Evolutionary conservation across 768 basidiomycete species (phyloP).

Genomic region (Rhizopogon vesiculosus): DNA sequence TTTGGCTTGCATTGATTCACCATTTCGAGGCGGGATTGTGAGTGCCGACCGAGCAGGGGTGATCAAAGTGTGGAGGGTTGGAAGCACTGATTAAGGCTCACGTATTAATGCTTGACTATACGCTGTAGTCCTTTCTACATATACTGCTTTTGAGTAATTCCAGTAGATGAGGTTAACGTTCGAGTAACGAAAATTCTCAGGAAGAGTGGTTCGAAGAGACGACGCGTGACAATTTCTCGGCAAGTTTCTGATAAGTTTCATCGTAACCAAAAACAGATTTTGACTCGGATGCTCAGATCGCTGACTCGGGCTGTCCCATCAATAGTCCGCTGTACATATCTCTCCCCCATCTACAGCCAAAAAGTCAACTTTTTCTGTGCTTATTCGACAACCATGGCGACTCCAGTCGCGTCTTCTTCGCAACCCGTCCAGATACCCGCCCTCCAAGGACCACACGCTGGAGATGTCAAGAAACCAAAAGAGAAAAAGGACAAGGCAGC

Average conservation of each 20-base stretch:
- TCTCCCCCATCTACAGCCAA: slow-evolving; percentile 4
- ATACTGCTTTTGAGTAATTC: neutral
- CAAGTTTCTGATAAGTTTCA: slow-evolving; percentile 7
- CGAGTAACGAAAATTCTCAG: neutral
- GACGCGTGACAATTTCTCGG: slow-evolving; percentile 19
- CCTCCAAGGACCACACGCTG: slow-evolving; percentile 38
- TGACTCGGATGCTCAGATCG: slow-evolving; percentile 29
- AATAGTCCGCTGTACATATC: slow-evolving; percentile 19
- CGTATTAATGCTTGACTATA: neutral
- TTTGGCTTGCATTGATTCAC: slow-evolving; percentile 83
- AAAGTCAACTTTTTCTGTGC: slow-evolving; percentile 9
- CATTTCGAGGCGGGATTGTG: slow-evolving; percentile 89
- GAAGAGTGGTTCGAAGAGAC: neutral
- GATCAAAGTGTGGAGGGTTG: slow-evolving; percentile 87
- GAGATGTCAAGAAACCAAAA: slow-evolving; percentile 38
- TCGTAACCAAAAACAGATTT: slow-evolving; percentile 12
- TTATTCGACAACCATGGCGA: slow-evolving; percentile 44
- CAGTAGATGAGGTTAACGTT: too few relatives aligned
- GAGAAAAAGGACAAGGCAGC: slow-evolving; percentile 35
- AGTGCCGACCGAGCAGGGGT: slow-evolving; percentile 88
- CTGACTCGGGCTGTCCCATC: slow-evolving; percentile 25
- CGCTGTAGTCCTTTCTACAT: neutral
- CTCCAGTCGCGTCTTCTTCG: slow-evolving; percentile 51
- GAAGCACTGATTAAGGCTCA: slow-evolving; percentile 35
- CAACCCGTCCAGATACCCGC: slow-evolving; percentile 44